A percentile compares a stretch with the other conserved stretches of the same genome.
Conservation (phyloP, 805 yeast species). For the Tanozyma kutaoensis region DNA sequence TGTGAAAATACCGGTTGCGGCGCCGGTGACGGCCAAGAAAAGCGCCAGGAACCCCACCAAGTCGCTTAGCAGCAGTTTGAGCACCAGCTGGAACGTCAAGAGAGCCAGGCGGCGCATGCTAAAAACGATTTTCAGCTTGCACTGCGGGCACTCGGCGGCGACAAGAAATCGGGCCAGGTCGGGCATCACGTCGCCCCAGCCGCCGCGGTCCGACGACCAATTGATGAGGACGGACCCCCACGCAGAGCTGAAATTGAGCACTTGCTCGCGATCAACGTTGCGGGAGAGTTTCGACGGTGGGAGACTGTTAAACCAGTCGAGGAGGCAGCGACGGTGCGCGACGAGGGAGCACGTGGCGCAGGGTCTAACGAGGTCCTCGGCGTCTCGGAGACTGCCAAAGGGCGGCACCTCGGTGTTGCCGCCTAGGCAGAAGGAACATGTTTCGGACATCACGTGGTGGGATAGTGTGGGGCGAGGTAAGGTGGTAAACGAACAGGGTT, state of each 20-base stretch:
- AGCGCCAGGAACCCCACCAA: slow-evolving; percentile 17
- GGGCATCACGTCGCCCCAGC: neutral
- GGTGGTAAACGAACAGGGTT: too few species aligned
- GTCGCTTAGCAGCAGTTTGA: slow-evolving; percentile 7
- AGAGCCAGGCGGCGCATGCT: slow-evolving; percentile 15
- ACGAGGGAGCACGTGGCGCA: slow-evolving; percentile 23
- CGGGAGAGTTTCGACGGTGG: slow-evolving; percentile 12
- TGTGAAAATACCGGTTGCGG: slow-evolving; percentile 24
- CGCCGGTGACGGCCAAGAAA: slow-evolving; percentile 23
- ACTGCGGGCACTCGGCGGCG: slow-evolving; percentile 27
- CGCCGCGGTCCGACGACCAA: neutral
- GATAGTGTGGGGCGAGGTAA: too few species aligned
- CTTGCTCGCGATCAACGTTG: neutral
- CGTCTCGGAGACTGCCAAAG: slow-evolving; percentile 20
- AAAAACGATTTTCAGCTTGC: slow-evolving; percentile 21
- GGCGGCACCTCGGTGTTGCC: slow-evolving; percentile 26
- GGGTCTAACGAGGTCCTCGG: slow-evolving; percentile 21
- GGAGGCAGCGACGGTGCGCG: slow-evolving; percentile 23
- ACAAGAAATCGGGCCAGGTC: slow-evolving; percentile 1
- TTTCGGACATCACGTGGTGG: neutral
- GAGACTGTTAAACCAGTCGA: slow-evolving; percentile 27
- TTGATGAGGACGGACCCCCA: neutral
- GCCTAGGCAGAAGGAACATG: slow-evolving; percentile 26
- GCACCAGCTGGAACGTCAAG: slow-evolving; percentile 8
- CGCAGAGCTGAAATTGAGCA: neutral